Conservation (phyloP, 176 grass and related monocot genomes). For the Zea luxurians region DNA sequence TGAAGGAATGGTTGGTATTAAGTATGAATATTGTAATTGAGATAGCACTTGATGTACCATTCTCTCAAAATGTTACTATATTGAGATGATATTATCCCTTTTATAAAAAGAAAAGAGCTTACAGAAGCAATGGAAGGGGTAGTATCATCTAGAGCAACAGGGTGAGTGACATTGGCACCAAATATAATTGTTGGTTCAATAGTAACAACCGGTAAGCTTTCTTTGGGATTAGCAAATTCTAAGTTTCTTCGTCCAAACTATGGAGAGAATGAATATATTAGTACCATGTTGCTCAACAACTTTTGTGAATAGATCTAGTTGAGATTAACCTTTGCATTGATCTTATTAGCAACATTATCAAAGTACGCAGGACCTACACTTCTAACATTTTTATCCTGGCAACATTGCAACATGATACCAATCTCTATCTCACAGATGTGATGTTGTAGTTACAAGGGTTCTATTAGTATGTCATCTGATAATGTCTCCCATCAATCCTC, state of each 20-base stretch:
- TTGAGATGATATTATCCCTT: conserved; percentile 1
- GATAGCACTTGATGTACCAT: neutral
- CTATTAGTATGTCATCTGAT: too few relatives aligned
- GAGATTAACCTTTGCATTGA: conserved; percentile 68
- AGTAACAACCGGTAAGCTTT: conserved; percentile 51
- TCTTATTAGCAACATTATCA: conserved; percentile 66
- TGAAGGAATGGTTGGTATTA: conserved; percentile 16
- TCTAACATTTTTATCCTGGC: conserved; percentile 28
- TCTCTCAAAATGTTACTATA: conserved; percentile 2
- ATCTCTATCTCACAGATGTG: conserved; percentile 59
- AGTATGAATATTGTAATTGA: neutral
- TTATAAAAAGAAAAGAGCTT: conserved; percentile 19
- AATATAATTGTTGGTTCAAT: conserved; percentile 64
- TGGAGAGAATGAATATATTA: neutral
- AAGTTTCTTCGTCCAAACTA: conserved; percentile 76
- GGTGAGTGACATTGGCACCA: conserved; percentile 74
- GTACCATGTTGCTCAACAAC: neutral
- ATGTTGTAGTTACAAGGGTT: too few relatives aligned
- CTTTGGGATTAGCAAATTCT: conserved; percentile 37
- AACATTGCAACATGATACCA: conserved; percentile 61
- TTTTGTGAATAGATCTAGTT: neutral
- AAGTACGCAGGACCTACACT: neutral
- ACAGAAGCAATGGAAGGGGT: conserved; percentile 73
- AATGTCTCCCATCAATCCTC: too few relatives aligned
- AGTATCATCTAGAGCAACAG: conserved; percentile 58